Evolutionary conservation across 441 rosid genomes (phyloP).

Genomic region (Macaranga tanarius): DNA sequence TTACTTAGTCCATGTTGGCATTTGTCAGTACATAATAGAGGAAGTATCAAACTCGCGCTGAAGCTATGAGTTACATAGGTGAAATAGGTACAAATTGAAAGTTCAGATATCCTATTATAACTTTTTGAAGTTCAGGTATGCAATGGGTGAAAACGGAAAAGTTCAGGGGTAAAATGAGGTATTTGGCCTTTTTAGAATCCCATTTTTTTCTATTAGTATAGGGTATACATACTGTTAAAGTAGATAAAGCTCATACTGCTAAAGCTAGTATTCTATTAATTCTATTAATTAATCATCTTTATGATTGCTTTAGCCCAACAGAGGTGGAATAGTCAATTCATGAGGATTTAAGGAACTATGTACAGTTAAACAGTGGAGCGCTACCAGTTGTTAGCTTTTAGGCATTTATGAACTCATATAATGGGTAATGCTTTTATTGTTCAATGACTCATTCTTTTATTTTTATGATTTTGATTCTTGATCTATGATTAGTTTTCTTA

Average conservation of each 20-base stretch:
- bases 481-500: constrained; percentile 17
- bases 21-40: too few relatives aligned
- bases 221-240: constrained; percentile 16
- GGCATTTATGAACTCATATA: constrained; percentile 87
- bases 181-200: too few relatives aligned
- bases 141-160: too few relatives aligned
- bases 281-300: constrained; percentile 4
- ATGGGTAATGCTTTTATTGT: constrained; percentile 50
- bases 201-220: constrained; percentile 21
- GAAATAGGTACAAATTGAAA: too few relatives aligned
- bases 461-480: constrained; percentile 10
- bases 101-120: too few relatives aligned
- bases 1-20: too few relatives aligned
- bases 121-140: too few relatives aligned
- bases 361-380: constrained; percentile 75
- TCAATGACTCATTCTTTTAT: constrained; percentile 6
- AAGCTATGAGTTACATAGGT: too few relatives aligned
- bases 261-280: constrained; percentile 1
- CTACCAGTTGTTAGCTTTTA: constrained; percentile 94
- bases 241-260: constrained; percentile 5
- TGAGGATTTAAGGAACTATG: constrained; percentile 92
- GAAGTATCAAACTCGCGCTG: too few relatives aligned
- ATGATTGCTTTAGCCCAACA: constrained; percentile 52
- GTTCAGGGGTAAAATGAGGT: too few relatives aligned
- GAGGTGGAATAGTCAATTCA: constrained; percentile 91